Evolutionary conservation across 1,139 yeast genomes (phyloP).

Genomic region (Arxiozyma bovina): DNA sequence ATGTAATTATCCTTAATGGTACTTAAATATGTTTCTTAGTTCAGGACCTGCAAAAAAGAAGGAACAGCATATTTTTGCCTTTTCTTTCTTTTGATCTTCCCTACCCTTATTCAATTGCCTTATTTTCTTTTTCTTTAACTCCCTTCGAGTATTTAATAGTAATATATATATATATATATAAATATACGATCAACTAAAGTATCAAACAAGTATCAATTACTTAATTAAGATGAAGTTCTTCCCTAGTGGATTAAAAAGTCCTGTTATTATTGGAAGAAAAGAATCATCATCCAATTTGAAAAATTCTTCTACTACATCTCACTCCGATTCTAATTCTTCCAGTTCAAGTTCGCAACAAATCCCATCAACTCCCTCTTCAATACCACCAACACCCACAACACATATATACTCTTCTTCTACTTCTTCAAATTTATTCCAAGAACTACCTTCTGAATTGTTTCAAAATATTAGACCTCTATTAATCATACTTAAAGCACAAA

Average conservation of each 20-base stretch:
- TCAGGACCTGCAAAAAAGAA: too few species aligned
- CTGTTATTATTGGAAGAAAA: constrained; percentile 8
- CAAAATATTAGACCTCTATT: constrained; percentile 12
- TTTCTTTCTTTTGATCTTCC: not conserved
- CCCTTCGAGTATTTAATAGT: not conserved
- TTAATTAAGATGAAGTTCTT: constrained; percentile 2
- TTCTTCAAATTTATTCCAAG: constrained; percentile 5
- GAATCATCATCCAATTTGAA: not conserved
- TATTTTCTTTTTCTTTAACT: not conserved
- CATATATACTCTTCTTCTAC: not conserved
- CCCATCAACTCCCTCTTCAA: constrained; percentile 7
- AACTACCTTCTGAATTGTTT: constrained; percentile 13
- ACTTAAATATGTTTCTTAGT: too few species aligned
- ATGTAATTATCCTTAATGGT: too few species aligned
- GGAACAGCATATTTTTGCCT: too few species aligned
- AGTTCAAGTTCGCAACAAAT: constrained; percentile 5
- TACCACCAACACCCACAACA: constrained; percentile 5
- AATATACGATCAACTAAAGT: not conserved
- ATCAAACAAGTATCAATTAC: not conserved
- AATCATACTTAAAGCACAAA: constrained; percentile 14
- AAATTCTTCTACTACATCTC: not conserved
- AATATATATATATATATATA: too few species aligned
- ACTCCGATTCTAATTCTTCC: constrained; percentile 4
- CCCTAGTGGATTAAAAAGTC: constrained; percentile 9
- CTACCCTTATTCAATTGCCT: not conserved